A percentile compares a stretch with the other conserved stretches of the same genome.
Conservation (phyloP, 306 rosid genomes). For the Abrus precatorius region DNA sequence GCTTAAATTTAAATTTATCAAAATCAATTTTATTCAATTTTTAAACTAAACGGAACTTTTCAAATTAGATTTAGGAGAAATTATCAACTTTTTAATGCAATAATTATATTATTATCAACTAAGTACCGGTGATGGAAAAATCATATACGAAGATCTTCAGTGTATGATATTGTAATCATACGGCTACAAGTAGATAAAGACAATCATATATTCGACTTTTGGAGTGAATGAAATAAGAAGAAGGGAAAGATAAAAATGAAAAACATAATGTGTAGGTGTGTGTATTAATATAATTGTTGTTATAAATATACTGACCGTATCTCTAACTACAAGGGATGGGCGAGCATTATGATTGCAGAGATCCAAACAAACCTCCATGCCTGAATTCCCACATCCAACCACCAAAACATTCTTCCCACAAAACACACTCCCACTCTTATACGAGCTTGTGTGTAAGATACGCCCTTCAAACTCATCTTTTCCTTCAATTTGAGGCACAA, state of each 20-base stretch:
- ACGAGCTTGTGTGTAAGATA: slow-evolving; percentile 67
- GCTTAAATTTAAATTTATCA: too few relatives aligned
- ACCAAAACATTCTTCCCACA: slow-evolving; percentile 77
- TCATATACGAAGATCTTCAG: too few relatives aligned
- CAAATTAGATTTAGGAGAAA: background rate
- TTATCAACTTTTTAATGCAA: too few relatives aligned
- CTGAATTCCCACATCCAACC: slow-evolving; percentile 91
- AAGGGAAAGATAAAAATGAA: too few relatives aligned
- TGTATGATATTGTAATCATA: too few relatives aligned
- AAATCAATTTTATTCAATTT: too few relatives aligned
- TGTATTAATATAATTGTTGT: background rate
- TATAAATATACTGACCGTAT: slow-evolving; percentile 63
- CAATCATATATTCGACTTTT: too few relatives aligned
- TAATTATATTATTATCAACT: too few relatives aligned
- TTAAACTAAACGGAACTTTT: background rate
- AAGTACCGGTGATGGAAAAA: too few relatives aligned
- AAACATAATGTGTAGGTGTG: too few relatives aligned
- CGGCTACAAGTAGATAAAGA: too few relatives aligned
- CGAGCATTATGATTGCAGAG: slow-evolving; percentile 74
- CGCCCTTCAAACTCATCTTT: slow-evolving; percentile 63
- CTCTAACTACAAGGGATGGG: slow-evolving; percentile 78
- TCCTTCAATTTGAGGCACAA: slow-evolving; percentile 71
- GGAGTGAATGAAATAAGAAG: too few relatives aligned
- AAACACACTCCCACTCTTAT: slow-evolving; percentile 67
- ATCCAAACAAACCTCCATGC: slow-evolving; percentile 89